Evolutionary conservation across 2,329 filamentous ascomycete species (phyloP).

Genomic region (Pezicula radicicola): DNA sequence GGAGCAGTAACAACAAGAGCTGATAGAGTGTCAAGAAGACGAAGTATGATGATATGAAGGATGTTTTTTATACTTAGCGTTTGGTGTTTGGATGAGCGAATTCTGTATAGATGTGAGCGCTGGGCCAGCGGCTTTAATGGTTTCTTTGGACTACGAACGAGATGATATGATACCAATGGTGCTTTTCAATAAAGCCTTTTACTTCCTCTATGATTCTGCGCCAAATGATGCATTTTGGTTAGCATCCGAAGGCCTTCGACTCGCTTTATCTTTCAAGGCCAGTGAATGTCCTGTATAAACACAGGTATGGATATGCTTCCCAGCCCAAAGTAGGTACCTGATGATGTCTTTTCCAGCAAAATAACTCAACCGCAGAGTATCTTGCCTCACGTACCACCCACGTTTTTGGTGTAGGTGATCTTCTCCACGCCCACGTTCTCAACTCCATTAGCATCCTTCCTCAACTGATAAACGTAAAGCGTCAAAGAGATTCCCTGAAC

Average conservation of each 20-base stretch:
- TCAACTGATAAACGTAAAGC: constrained; percentile 87
- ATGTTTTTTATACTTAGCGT: constrained; percentile 7
- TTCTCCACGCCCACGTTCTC: constrained; percentile 84
- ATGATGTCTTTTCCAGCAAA: neutral
- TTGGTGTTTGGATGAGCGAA: constrained; percentile 15
- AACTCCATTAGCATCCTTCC: constrained; percentile 71
- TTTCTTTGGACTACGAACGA: constrained; percentile 12
- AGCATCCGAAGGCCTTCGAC: too few species aligned
- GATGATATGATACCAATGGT: constrained; percentile 27
- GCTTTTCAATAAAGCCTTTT: constrained; percentile 16
- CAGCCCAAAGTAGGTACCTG: neutral
- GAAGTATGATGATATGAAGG: constrained; percentile 33
- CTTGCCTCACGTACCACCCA: constrained; percentile 24
- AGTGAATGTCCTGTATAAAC: too few species aligned
- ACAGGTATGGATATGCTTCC: too few species aligned
- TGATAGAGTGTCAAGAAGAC: constrained; percentile 26
- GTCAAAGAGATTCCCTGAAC: constrained; percentile 95
- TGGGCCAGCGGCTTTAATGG: constrained; percentile 5
- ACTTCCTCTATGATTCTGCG: constrained; percentile 1
- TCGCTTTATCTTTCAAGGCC: too few species aligned
- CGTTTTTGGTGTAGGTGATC: constrained; percentile 79
- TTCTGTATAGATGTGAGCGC: constrained; percentile 12
- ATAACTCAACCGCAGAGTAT: neutral
- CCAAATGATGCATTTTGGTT: too few species aligned
- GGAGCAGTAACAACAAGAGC: constrained; percentile 15